Evolutionary conservation across 805 yeast species (phyloP), one percentile per base, ranked within the genome.

Genomic region (Teunomyces panamensis): DNA sequence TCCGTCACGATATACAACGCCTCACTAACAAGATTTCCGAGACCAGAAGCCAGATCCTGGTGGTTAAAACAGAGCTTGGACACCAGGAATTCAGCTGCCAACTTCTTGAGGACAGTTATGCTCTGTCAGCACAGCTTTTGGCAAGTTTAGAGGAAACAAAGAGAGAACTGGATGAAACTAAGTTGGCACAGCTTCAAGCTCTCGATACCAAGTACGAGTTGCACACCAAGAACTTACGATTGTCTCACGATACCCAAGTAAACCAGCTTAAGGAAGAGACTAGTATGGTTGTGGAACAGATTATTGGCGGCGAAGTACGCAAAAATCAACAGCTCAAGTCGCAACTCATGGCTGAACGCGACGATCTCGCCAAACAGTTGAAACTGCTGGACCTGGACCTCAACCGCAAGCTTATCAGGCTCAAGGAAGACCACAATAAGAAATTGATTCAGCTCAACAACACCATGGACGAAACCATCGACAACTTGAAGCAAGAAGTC

Each of bases 261-360:
- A 60, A 63, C 39, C 56, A 60, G 26, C 53, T 69, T 27, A 69
- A 68, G 45, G 71, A 68, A 39, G 49, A 45, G 5, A 57, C 63
- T 9, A 52, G 61, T 1, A 49, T 42, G 0, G 64, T 74, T 54
- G 67, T 80, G 1, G 78, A 78, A 35, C 47, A 56, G 1, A 50
- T 75, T 5, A 65, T 75, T 30, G 55, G 64, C 5, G 57, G 58
- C 11, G 73, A 71, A 45, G 65, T 67, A 4, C 56, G 56, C 14
- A 56, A 63, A 34, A 59, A 63, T 27, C 64, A 71, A 37, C 47
- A 53, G 7, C 57, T 64, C 39, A 71, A 70, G 26, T 4, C 17
- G 6, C 32, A 42, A 24, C 37, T 62, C 29, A 33, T 28, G 5
- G n/a, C 32, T 8, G 49, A 58, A 44, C 48, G 56, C 36, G 56